phyloP scores from a whole-genome alignment of 805 yeast species.

The Ogataea pilisensis region DNA sequence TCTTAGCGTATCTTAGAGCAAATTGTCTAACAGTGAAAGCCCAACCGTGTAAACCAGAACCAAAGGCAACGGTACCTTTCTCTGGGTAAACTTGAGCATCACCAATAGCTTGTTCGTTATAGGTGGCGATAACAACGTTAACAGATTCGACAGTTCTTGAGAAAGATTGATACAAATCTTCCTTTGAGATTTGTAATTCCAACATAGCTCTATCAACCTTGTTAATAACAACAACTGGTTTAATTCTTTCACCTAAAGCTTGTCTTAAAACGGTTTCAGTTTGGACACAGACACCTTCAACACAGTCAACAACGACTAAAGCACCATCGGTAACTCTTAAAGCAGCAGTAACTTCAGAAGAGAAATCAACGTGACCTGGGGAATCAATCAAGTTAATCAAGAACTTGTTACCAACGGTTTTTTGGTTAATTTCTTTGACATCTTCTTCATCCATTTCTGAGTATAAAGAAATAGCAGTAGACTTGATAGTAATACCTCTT shows the following conservation, averaged over 20 bases:
- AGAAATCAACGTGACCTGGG: slow-evolving; percentile 99
- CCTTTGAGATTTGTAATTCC: slow-evolving; percentile 98
- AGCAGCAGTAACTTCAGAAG: slow-evolving; percentile 99
- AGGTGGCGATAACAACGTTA: slow-evolving; percentile 96
- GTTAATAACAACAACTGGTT: slow-evolving; percentile 98
- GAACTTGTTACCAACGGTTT: slow-evolving; percentile 89
- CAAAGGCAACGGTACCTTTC: slow-evolving; percentile 98
- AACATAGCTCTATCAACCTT: slow-evolving; percentile 99
- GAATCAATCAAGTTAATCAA: slow-evolving; percentile 98
- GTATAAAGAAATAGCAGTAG: slow-evolving; percentile 96
- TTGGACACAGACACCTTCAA: slow-evolving; percentile 99
- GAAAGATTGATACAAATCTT: slow-evolving; percentile 97
- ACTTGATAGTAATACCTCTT: slow-evolving; percentile 99
- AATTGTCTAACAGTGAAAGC: slow-evolving; percentile 99
- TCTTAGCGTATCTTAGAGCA: slow-evolving; percentile 96
- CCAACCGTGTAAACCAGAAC: slow-evolving; percentile 99
- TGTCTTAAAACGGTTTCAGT: slow-evolving; percentile 99
- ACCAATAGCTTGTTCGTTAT: slow-evolving; percentile 86
- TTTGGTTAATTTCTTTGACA: slow-evolving; percentile 85
- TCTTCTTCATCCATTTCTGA: slow-evolving; percentile 85
- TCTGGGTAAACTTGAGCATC: slow-evolving; percentile 99
- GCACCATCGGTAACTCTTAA: slow-evolving; percentile 99
- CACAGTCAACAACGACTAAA: slow-evolving; percentile 97
- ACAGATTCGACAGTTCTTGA: slow-evolving; percentile 99
- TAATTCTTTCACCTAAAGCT: slow-evolving; percentile 98